Evolutionary conservation across 2,329 filamentous ascomycete species (phyloP), one percentile per base, ranked within the genome.

Genomic region (Fusarium heterosporum): DNA sequence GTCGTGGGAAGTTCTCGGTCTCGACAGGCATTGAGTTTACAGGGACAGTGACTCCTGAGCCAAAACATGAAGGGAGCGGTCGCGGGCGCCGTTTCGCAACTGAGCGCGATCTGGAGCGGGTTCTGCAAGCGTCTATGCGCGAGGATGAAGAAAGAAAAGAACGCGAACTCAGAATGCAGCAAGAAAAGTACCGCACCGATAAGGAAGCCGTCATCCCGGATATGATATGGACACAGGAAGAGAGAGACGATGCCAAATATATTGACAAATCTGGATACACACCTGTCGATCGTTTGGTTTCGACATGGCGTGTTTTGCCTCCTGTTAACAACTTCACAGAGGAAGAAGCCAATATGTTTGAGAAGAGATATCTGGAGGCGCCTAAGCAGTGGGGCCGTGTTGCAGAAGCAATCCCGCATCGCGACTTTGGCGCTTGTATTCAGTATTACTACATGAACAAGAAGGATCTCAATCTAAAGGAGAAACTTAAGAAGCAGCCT

Each of bases 371-470:
- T 72, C 83, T 92, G 49, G 90, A 93, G 63, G 87, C 86, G 58
- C 90, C 91, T 0, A 96, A 96, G 82, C 91, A 93, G 73, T 96
- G 91, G 91, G 90, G 91, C 56, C 89, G 87, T 70, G 89, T 96
- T 58, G 90, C 92, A 7, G 87, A 90, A 59, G 83, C 84, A 25
- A 79, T 95, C 8, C 85, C 86, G 1, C 83, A 85, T 29, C 87
- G 92, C 25, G 89, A 91, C 71, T 93, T 93, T 77, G 90, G 90
- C 67, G 87, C 91, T 45, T 93, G 90, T 77, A 96, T 96, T 70
- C 90, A 93, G 74, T 93, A 94, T 77, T 96, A 96, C 78, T 96
- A 96, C 77, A 84, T 92, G 64, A 92, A 90, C 74, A 96, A 89
- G 79, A 90, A 90, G 79, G 84, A 89, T 45, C 85, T 89, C 40